phyloP scores from a whole-genome alignment of 75 land plant species.

The Picea glauca region DNA sequence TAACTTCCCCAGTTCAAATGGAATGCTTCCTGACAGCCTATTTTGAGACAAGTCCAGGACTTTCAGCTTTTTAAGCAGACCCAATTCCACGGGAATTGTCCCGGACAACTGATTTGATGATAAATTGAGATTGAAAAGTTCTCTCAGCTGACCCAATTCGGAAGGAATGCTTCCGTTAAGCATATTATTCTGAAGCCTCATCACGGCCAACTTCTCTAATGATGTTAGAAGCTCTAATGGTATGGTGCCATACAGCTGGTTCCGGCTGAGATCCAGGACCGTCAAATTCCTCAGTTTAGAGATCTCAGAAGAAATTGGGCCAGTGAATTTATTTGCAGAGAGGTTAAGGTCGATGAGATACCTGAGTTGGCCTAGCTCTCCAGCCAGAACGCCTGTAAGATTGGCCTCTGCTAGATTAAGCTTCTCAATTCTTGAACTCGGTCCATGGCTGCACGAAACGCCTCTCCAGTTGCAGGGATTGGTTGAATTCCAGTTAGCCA shows the following conservation, averaged over 20 bases:
- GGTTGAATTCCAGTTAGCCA: neutral
- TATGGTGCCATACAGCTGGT: conserved; percentile 8
- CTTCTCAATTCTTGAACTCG: neutral
- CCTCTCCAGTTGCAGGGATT: conserved; percentile 1
- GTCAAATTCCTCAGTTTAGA: neutral
- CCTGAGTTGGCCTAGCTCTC: conserved; percentile 12
- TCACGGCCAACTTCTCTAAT: neutral
- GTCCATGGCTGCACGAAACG: neutral
- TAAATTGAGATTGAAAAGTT: neutral
- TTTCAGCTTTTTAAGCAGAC: conserved; percentile 18
- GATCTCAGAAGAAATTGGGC: neutral
- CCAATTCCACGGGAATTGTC: conserved; percentile 24
- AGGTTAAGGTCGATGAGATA: conserved; percentile 15
- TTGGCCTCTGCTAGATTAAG: neutral
- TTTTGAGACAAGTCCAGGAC: conserved; percentile 32
- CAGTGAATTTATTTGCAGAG: conserved; percentile 9
- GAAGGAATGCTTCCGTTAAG: neutral
- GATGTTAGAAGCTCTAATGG: neutral
- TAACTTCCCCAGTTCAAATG: conserved; percentile 26
- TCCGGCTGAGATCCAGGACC: conserved; percentile 13
- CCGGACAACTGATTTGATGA: conserved; percentile 16
- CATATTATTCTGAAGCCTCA: neutral
- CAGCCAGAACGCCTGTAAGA: neutral
- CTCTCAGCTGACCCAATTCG: neutral
- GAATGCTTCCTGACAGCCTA: conserved; percentile 23